These are phyloP conservation scores for Fusarium mangiferae DNA, from an alignment of 2,329 filamentous ascomycete genomes.

Conservation along the genomic window DNA sequence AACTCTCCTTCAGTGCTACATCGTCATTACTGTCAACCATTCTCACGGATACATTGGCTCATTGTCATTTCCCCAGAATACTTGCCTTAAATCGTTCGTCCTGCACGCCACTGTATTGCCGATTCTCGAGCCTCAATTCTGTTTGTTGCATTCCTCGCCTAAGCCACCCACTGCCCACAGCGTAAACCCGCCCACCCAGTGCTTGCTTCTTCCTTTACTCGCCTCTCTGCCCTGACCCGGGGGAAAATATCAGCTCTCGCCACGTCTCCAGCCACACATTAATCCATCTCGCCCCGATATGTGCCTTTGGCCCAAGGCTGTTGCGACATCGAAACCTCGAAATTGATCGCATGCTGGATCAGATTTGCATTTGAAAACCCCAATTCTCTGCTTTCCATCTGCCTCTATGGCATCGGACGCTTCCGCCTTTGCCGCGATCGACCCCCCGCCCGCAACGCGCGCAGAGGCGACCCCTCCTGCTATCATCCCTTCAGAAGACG, in stretches of 20 bases:
- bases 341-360: conserved; percentile 39
- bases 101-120: conserved; percentile 18
- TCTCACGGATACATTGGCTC: conserved; percentile 27
- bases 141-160: conserved; percentile 29
- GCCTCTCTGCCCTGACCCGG: conserved; percentile 35
- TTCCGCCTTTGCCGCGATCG: conserved; percentile 63
- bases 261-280: conserved; percentile 57
- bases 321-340: conserved; percentile 38
- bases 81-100: conserved; percentile 23
- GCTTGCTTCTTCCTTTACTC: conserved; percentile 33
- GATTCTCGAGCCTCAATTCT: conserved; percentile 39
- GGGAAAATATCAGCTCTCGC: conserved; percentile 53
- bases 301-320: conserved; percentile 45
- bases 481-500: conserved; percentile 53
- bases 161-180: conserved; percentile 40
- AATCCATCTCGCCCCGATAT: conserved; percentile 50
- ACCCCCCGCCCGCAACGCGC: conserved; percentile 56
- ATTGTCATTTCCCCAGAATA: conserved; percentile 8
- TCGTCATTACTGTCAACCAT: conserved; percentile 33
- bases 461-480: conserved; percentile 50
- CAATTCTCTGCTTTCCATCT: conserved; percentile 37
- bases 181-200: conserved; percentile 32
- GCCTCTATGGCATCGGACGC: conserved; percentile 65
- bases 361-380: conserved; percentile 14
- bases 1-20: conserved; percentile 29